phyloP scores from a whole-genome alignment of 148 eudicot species.

The Mesembryanthemum crystallinum region DNA sequence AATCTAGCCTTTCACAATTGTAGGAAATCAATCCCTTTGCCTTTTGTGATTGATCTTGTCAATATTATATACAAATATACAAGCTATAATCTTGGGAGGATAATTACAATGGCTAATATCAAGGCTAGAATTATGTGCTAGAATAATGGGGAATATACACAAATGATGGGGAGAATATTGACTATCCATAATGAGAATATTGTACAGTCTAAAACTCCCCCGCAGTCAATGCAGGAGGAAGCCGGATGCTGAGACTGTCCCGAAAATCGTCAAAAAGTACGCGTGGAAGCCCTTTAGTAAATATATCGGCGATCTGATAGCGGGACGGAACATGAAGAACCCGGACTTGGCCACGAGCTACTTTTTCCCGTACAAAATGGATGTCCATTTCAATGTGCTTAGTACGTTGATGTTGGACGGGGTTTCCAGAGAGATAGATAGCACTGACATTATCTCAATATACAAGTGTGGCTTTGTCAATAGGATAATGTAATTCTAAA shows the following conservation, averaged over 20 bases:
- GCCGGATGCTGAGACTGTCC: conserved; percentile 19
- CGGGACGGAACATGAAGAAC: conserved; percentile 22
- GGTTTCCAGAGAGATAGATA: conserved; percentile 8
- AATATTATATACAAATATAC: too few relatives aligned
- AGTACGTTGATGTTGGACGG: conserved; percentile 6
- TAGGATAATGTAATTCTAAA: conserved; percentile 5
- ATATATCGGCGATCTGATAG: conserved; percentile 24
- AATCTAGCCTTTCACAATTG: too few relatives aligned
- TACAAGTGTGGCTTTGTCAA: background rate
- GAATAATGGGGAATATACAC: too few relatives aligned
- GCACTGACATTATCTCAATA: conserved; percentile 19
- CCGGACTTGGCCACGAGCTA: conserved; percentile 2
- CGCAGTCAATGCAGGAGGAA: background rate
- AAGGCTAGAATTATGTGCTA: too few relatives aligned
- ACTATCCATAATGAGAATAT: too few relatives aligned
- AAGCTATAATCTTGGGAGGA: too few relatives aligned
- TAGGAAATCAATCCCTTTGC: too few relatives aligned
- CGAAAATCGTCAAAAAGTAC: conserved; percentile 8
- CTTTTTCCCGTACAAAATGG: conserved; percentile 7
- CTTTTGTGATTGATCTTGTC: too few relatives aligned
- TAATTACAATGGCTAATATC: too few relatives aligned
- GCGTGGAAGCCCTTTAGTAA: conserved; percentile 20
- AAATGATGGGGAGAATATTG: too few relatives aligned
- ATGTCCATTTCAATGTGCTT: conserved; percentile 17
- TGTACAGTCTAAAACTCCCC: background rate